These are phyloP conservation scores for Ascochyta pisi DNA, from an alignment of 2,329 filamentous ascomycete species.

Conservation along the genomic window DNA sequence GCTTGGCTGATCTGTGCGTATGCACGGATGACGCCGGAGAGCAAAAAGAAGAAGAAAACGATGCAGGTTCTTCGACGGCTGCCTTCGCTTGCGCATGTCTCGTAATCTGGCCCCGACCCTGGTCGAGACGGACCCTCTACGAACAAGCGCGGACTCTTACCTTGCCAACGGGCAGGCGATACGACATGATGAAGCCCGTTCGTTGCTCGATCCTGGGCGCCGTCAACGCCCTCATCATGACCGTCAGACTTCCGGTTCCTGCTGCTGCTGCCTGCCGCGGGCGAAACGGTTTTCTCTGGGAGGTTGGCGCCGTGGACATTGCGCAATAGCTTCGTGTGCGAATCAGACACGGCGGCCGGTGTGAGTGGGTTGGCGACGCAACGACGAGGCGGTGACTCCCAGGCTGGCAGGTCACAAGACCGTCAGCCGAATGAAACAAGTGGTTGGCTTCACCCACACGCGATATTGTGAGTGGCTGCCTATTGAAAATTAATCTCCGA, in stretches of 20 bases:
- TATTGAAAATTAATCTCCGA: constrained; percentile 40
- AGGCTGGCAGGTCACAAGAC: constrained; percentile 35
- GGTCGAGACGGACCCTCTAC: constrained; percentile 26
- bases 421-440: constrained; percentile 20
- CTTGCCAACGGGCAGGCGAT: constrained; percentile 39
- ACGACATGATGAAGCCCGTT: constrained; percentile 36
- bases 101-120: constrained; percentile 29
- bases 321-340: neutral
- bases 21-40: constrained; percentile 45
- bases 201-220: constrained; percentile 33
- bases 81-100: constrained; percentile 34
- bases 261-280: constrained; percentile 9
- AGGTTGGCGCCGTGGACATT: constrained; percentile 7
- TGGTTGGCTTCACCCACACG: constrained; percentile 18
- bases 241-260: neutral
- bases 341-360: constrained; percentile 18
- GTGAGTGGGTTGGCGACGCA: constrained; percentile 19
- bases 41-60: constrained; percentile 33
- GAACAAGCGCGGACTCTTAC: constrained; percentile 26
- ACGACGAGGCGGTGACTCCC: constrained; percentile 26
- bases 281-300: neutral
- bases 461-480: constrained; percentile 40
- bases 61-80: constrained; percentile 39
- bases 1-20: constrained; percentile 34
- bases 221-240: constrained; percentile 24